Evolutionary conservation across 1,284 basidiomycete genomes (phyloP), one percentile per base, ranked within the genome.

Genomic region (Cutaneotrichosporon mucoides): DNA sequence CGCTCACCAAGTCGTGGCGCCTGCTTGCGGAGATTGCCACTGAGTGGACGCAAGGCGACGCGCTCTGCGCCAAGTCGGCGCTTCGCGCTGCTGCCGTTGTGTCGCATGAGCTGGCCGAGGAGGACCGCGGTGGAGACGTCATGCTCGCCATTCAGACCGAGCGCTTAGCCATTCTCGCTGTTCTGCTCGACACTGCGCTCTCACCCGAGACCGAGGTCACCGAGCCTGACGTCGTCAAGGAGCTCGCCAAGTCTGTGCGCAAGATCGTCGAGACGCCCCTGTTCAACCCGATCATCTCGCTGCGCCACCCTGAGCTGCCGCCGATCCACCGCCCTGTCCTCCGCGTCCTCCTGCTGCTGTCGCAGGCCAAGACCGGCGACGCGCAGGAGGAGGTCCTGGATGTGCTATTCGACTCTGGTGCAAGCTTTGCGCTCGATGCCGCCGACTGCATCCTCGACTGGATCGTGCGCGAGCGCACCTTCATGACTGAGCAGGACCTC

Each of bases 281-380:
- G 5, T 91, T 93, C 70, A 82, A 88, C 0, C 88, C 90, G 1
- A 79, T 86, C 11, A 81, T 84, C 53, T 92, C 91, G 0, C 83
- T 95, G 66, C 82, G 90, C 3, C 85, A 88, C 3, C 80, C 82
- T n/a, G 70, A 85, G 12, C 80, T 86, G 0, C 81, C 84, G n/a
- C 83, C 86, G 0, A 92, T 94, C 80, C 92, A 96, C 72, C 86
- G 85, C 49, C 84, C 84, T 1, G 82, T 95, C 35, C 81, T 96
- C 24, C 87, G 91, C 61, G 84, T 91, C 56, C 78, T 91, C 37
- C 92, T 88, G 73, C 89, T 88, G 75, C 88, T 87, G 61, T 48
- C 61, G 4, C 51, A 64, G 55, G 56, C 68, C 38, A 56, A 55
- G 15, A 51, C 59, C 3, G 58, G 55, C 40, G 56, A 42, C 4